Percentiles rank a stretch among this genome's conserved stretches.
These are phyloP conservation scores for Globisporangium uncinulatum DNA, from an alignment of 352 stramenopile genomes.

Conservation along the genomic window DNA sequence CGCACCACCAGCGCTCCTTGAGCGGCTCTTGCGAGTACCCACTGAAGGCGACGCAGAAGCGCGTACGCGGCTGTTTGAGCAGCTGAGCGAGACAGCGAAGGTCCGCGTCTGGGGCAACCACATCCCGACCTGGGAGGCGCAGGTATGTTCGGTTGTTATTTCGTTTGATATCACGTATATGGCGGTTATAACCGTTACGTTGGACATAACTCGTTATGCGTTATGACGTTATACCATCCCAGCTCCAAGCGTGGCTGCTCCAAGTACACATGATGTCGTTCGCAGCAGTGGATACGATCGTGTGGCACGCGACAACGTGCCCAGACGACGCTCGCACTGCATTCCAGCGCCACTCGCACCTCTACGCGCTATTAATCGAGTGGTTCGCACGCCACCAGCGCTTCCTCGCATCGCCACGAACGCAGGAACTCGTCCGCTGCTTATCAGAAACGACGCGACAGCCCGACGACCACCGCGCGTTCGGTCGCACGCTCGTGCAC, in stretches of 20 bases:
- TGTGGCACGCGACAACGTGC: conserved; percentile 13
- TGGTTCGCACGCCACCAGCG: conserved; percentile 26
- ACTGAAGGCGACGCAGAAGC: not conserved
- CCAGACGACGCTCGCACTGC: conserved; percentile 1
- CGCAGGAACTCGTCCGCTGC: conserved; percentile 26
- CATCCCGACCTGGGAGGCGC: conserved; percentile 27
- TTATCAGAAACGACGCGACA: conserved; percentile 15
- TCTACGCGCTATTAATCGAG: conserved; percentile 33
- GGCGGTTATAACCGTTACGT: too few species aligned
- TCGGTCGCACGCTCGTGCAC: conserved; percentile 3
- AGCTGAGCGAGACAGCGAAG: conserved; percentile 17
- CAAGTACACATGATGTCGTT: conserved; percentile 26
- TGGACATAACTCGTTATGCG: too few species aligned
- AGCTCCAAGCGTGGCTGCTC: conserved; percentile 39
- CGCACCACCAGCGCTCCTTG: not conserved
- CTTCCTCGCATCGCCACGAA: conserved; percentile 28
- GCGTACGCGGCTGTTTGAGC: conserved; percentile 20
- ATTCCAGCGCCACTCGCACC: conserved; percentile 27
- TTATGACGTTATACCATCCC: conserved; percentile 1
- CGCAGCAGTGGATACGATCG: conserved; percentile 16
- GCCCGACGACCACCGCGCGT: not conserved
- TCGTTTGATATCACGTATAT: not conserved
- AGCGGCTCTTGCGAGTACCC: conserved; percentile 3
- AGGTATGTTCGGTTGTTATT: conserved; percentile 2
- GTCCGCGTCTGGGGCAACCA: conserved; percentile 34